A percentile compares a stretch with the other conserved stretches of the same genome.
Evolutionary conservation across 83 land plant species (phyloP).

Genomic region (Thuja plicata): DNA sequence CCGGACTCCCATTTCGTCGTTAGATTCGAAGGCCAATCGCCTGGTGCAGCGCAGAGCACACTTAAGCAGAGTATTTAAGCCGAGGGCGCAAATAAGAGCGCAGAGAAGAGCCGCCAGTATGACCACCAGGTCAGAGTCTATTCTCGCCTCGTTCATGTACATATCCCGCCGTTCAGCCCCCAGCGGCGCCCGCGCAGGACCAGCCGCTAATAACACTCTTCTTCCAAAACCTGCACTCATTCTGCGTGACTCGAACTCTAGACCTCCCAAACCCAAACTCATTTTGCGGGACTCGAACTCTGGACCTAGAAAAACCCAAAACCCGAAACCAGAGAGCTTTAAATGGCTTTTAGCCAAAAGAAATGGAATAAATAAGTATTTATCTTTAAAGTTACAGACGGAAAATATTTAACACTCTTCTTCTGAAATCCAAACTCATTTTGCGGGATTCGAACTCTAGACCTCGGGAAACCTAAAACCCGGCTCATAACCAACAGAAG

Average conservation of each 20-base stretch:
- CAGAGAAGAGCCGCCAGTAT: constrained; percentile 73
- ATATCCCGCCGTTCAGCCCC: not conserved
- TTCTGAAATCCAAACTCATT: too few species aligned
- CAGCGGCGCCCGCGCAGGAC: not conserved
- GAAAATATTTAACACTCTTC: too few species aligned
- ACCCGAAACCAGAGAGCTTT: too few species aligned
- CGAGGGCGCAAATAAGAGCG: constrained; percentile 68
- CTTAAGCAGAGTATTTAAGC: constrained; percentile 59
- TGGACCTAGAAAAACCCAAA: too few species aligned
- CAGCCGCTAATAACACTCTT: not conserved
- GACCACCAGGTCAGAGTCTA: constrained; percentile 65
- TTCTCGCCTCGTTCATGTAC: not conserved
- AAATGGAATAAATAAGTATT: too few species aligned
- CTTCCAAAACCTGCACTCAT: not conserved
- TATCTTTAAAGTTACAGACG: too few species aligned
- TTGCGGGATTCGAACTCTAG: too few species aligned
- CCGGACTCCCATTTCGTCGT: not conserved
- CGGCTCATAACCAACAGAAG: too few species aligned
- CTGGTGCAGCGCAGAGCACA: constrained; percentile 56
- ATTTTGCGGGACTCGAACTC: too few species aligned
- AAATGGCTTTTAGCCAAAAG: too few species aligned
- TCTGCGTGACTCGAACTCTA: not conserved
- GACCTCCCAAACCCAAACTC: not conserved
- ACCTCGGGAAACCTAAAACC: too few species aligned
- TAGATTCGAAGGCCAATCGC: not conserved